Percentiles rank a stretch among this genome's conserved stretches.
Conservation (phyloP, 805 yeast genomes). For the Cyberlindnera maritima region DNA sequence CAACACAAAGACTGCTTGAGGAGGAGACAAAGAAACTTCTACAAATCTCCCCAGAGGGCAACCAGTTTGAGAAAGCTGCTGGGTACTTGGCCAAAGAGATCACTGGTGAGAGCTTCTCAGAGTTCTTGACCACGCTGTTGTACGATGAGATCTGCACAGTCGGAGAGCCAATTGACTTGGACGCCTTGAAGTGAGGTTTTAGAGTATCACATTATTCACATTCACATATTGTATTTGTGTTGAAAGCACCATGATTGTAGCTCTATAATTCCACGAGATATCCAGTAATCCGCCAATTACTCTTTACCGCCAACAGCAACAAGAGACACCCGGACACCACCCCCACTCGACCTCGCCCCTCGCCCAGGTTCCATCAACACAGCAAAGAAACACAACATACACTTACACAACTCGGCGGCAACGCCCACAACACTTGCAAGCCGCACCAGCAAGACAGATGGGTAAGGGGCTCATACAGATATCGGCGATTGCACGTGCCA, state of each 20-base stretch:
- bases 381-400: not conserved
- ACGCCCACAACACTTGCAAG: not conserved
- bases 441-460: constrained; percentile 3
- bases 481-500: constrained; percentile 8
- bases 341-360: no score
- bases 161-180: constrained; percentile 29
- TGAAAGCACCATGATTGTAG: no score
- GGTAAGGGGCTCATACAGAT: constrained; percentile 8
- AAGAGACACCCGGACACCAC: no score
- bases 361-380: not conserved
- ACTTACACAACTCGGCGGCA: not conserved
- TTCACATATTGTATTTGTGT: not conserved
- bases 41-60: constrained; percentile 43
- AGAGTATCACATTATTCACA: not conserved
- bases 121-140: constrained; percentile 70
- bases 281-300: no score
- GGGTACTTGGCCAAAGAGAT: constrained; percentile 69
- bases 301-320: no score
- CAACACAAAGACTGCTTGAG: constrained; percentile 52
- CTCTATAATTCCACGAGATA: no score
- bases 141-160: constrained; percentile 57
- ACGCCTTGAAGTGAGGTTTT: constrained; percentile 16
- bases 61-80: constrained; percentile 68
- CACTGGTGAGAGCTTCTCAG: constrained; percentile 67
- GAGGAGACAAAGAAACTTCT: constrained; percentile 59